Conservation (phyloP, 192 early-diverging fungal species). For the Diversispora eburnea region DNA sequence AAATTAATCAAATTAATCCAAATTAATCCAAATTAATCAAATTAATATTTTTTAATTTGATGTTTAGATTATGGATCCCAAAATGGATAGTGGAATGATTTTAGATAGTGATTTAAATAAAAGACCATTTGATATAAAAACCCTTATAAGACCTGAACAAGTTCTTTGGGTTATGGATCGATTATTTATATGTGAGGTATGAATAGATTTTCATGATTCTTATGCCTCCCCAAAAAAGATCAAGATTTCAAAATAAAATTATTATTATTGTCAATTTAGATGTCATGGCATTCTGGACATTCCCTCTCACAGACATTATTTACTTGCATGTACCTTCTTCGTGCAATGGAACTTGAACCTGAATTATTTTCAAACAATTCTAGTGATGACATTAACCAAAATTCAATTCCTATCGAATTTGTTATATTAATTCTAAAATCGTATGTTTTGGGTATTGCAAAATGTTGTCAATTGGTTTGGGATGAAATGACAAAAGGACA, state of each 20-base stretch:
- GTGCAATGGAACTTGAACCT: conserved; percentile 36
- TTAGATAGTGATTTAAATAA: conserved; percentile 38
- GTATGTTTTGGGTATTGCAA: conserved; percentile 47
- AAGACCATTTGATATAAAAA: conserved; percentile 38
- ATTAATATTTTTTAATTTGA: not conserved
- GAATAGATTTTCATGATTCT: not conserved
- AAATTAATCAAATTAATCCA: not conserved
- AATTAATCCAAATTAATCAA: not conserved
- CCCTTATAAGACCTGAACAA: conserved; percentile 33
- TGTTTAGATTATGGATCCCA: conserved; percentile 57
- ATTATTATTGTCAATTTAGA: conserved; percentile 33
- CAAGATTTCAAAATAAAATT: not conserved
- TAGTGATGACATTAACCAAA: not conserved
- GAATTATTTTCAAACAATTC: conserved; percentile 16
- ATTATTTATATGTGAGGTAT: conserved; percentile 51
- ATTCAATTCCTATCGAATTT: conserved; percentile 34
- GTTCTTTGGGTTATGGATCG: conserved; percentile 53
- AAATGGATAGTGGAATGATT: conserved; percentile 62
- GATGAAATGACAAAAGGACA: conserved; percentile 55
- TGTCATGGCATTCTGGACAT: conserved; percentile 61
- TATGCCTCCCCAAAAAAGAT: not conserved
- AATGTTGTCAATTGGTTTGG: conserved; percentile 51
- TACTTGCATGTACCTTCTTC: conserved; percentile 54
- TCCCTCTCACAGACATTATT: conserved; percentile 56
- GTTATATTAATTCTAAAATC: conserved; percentile 43